Evolutionary conservation across 371 early-diverging fungal species (phyloP).

Genomic region (Parasitella parasitica): DNA sequence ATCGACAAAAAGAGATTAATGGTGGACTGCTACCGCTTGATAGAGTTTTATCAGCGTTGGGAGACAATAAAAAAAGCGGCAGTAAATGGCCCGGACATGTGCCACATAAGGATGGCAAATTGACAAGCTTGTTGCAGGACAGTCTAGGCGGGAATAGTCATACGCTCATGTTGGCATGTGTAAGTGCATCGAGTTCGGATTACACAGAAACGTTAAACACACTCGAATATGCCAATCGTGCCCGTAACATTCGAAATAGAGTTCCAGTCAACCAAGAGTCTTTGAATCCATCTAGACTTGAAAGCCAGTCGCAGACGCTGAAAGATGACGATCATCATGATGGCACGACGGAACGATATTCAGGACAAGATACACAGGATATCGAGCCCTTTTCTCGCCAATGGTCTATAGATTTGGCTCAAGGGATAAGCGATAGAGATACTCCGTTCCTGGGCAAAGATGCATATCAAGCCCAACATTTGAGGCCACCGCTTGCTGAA

Average conservation of each 20-base stretch:
- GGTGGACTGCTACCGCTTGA: constrained; percentile 94
- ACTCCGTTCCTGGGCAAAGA: constrained; percentile 31
- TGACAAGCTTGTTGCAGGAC: constrained; percentile 37
- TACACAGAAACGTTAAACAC: constrained; percentile 86
- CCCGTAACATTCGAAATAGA: constrained; percentile 75
- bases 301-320: constrained; percentile 40
- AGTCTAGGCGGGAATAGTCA: constrained; percentile 80
- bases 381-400: constrained; percentile 39
- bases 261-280: constrained; percentile 27
- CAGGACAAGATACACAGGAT: constrained; percentile 37
- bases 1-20: constrained; percentile 95
- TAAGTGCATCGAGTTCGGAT: constrained; percentile 68
- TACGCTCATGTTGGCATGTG: constrained; percentile 89
- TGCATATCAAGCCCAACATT: constrained; percentile 28
- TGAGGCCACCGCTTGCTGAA: constrained; percentile 41
- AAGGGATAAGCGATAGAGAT: constrained; percentile 49
- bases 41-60: constrained; percentile 96
- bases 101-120: constrained; percentile 96
- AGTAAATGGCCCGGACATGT: constrained; percentile 56
- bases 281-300: constrained; percentile 56
- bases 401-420: constrained; percentile 36
- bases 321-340: constrained; percentile 22
- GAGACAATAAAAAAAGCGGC: constrained; percentile 60
- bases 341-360: constrained; percentile 21
- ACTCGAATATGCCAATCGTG: constrained; percentile 81